Conservation (phyloP, 768 basidiomycete species). For the Boletus sp. region DNA sequence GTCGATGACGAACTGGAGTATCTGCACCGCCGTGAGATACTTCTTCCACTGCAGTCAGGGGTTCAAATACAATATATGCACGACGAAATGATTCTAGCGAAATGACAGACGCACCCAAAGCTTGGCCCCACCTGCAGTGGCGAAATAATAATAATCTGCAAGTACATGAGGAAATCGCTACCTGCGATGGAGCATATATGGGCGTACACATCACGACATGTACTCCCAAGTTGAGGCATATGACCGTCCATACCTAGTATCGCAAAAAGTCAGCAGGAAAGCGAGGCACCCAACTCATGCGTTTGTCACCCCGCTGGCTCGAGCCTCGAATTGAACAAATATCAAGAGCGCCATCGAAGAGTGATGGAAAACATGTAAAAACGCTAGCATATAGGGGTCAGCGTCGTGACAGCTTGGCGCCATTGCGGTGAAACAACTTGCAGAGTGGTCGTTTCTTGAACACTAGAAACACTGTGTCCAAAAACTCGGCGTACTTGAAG, state of each 20-base stretch:
- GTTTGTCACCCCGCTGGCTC: slow-evolving; percentile 70
- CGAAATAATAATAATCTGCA: slow-evolving; percentile 96
- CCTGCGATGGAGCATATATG: background rate
- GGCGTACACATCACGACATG: slow-evolving; percentile 94
- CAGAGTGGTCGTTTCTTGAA: slow-evolving; percentile 97
- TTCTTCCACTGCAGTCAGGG: slow-evolving; percentile 24
- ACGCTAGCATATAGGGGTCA: slow-evolving; percentile 49
- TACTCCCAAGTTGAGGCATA: slow-evolving; percentile 81
- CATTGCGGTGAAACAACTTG: slow-evolving; percentile 36
- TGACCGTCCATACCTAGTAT: slow-evolving; percentile 84
- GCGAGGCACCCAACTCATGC: background rate
- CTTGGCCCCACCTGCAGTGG: slow-evolving; percentile 67
- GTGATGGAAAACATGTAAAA: slow-evolving; percentile 98
- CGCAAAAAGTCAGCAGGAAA: slow-evolving; percentile 2
- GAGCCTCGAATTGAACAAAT: slow-evolving; percentile 87
- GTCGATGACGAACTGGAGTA: slow-evolving; percentile 25
- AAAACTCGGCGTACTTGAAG: slow-evolving; percentile 93
- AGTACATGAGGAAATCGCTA: background rate
- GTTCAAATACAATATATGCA: background rate
- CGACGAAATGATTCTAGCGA: background rate
- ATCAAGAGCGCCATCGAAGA: slow-evolving; percentile 91
- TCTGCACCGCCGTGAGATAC: slow-evolving; percentile 28
- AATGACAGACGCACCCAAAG: slow-evolving; percentile 18
- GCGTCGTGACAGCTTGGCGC: background rate
- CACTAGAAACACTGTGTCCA: slow-evolving; percentile 94